Base-by-base conservation (phyloP, 225 moss, liverwort and hornwort species). In the Polytrichum formosum region DNA sequence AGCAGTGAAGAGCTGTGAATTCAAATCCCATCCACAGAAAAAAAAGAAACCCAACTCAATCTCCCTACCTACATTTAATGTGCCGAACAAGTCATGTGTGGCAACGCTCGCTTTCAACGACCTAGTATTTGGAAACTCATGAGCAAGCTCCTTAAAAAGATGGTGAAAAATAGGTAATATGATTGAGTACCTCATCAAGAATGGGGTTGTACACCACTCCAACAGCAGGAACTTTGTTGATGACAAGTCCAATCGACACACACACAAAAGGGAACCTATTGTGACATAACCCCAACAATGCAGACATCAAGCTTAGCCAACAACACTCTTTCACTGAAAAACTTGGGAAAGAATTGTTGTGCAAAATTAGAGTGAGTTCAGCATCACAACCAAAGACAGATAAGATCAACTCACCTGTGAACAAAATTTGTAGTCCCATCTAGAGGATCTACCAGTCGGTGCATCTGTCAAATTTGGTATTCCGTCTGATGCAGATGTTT, bases 181-280 rank as follows among this genome's bases (percentile, higher is more conserved):
- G 13, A 37, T 37, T 37, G 1, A 18, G 30, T 89, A 91, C 90
- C 90, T 98, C 98, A 26, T 92, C 73, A 26, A 88, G 72, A 72
- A 98, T 87, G 10, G 98, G 98, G 61, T 94, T 94, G 79, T 79
- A 98, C 19, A 98, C 94, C 0, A 92, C 94, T 53, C 98, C 94
- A 31, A 94, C 84, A 10, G 87, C 88, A 21, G 92, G 90, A 53
- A 90, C 80, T 80, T 84, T 91, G 73, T 85, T 77, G 64, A 98
- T 84, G 20, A 85, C 80, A 6, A 98, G 87, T 65, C 92, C 98
- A 64, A 98, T 92, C 4, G 92, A n/a, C n/a, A 98, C 98, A 65
- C 98, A 94, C n/a, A 98, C 98, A 16, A 94, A 98, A 10, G 94
- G 98, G 71, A 88, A 98, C 73, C n/a, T n/a, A n/a, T n/a, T n/a